Conservation (phyloP, 495 filamentous ascomycete genomes). For the Neurospora intermedia region DNA sequence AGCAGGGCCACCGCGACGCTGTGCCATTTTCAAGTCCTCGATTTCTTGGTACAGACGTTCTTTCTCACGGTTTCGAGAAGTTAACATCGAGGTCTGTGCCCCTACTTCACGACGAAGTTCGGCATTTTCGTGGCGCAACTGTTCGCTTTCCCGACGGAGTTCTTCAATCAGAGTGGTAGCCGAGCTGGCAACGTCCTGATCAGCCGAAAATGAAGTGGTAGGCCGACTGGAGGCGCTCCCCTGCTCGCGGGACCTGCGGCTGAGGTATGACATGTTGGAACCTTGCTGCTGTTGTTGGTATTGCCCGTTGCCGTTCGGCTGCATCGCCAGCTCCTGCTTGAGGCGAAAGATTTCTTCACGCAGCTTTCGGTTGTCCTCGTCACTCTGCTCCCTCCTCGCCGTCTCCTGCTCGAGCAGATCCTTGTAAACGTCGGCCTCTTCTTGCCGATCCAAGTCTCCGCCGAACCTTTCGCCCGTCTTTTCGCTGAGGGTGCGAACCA, state of each 20-base stretch:
- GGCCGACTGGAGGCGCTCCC: constrained; percentile 53
- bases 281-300: constrained; percentile 33
- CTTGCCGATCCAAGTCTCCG: constrained; percentile 62
- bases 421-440: constrained; percentile 89
- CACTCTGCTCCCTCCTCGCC: constrained; percentile 75
- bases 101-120: constrained; percentile 85
- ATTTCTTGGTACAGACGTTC: constrained; percentile 94
- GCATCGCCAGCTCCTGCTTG: constrained; percentile 47
- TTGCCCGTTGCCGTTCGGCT: constrained; percentile 22
- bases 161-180: constrained; percentile 59
- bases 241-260: constrained; percentile 45
- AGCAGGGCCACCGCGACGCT: constrained; percentile 50
- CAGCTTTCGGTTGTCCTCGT: constrained; percentile 75
- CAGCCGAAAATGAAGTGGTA: constrained; percentile 49
- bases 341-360: constrained; percentile 74
- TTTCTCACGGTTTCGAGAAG: constrained; percentile 88
- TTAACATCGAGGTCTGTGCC: constrained; percentile 95
- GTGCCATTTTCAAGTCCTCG: constrained; percentile 83
- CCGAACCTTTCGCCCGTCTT: constrained; percentile 43
- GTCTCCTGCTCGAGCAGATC: constrained; percentile 93
- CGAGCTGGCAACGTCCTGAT: constrained; percentile 43
- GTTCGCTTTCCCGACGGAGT: constrained; percentile 52
- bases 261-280: constrained; percentile 51
- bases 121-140: constrained; percentile 83
- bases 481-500: constrained; percentile 62